A percentile compares a stretch with the other conserved stretches of the same genome.
phyloP scores from a whole-genome alignment of 2,329 filamentous ascomycete genomes.

The Calonectria hongkongensis region DNA sequence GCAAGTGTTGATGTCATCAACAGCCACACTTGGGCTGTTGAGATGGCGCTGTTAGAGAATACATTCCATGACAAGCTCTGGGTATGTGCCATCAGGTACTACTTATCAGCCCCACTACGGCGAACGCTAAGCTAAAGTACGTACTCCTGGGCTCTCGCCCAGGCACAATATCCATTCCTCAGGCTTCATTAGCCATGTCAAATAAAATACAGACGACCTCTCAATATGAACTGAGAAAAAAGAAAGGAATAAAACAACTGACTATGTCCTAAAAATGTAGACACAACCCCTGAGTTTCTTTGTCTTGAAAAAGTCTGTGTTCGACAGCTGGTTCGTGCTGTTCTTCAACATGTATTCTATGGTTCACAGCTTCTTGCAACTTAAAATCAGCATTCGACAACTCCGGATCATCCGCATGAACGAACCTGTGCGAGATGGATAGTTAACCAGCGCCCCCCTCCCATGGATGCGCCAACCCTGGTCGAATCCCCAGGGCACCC shows the following conservation, averaged over 20 bases:
- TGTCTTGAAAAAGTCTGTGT: too few relatives aligned
- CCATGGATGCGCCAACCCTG: not conserved
- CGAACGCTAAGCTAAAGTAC: conserved; percentile 10
- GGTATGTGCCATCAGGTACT: not conserved
- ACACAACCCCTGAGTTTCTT: too few relatives aligned
- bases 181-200: too few relatives aligned
- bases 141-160: not conserved
- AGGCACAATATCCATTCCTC: not conserved
- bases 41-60: conserved; percentile 34
- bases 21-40: conserved; percentile 42
- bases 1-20: conserved; percentile 53
- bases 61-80: not conserved
- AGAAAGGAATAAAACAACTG: too few relatives aligned
- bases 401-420: conserved; percentile 5
- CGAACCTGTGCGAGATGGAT: not conserved
- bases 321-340: not conserved
- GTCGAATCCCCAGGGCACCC: not conserved
- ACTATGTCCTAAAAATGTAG: too few relatives aligned
- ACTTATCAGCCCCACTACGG: conserved; percentile 21
- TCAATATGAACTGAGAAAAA: too few relatives aligned
- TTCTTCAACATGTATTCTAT: not conserved
- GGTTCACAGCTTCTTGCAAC: not conserved
- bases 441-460: not conserved
- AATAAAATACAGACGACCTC: not conserved
- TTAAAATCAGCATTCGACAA: not conserved